These are phyloP conservation scores for Nemania sp. DNA, from an alignment of 2,329 filamentous ascomycete genomes.

Conservation along the genomic window DNA sequence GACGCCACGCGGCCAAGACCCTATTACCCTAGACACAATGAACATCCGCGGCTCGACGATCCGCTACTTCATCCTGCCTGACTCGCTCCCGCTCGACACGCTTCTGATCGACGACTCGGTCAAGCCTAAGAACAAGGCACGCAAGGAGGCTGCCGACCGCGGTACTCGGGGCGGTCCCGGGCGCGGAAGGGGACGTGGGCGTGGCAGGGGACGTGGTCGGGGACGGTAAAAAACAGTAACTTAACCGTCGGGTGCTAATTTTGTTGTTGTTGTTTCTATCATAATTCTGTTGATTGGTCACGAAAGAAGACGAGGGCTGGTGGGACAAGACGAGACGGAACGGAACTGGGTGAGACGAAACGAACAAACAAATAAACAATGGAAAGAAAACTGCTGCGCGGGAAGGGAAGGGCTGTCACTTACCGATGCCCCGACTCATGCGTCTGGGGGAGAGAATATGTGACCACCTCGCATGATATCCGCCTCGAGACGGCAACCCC, in stretches of 20 bases:
- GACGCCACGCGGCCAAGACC: conserved; percentile 88
- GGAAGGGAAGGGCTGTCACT: background rate
- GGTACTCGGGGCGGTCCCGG: conserved; percentile 66
- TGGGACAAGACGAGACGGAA: conserved; percentile 5
- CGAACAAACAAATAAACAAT: conserved; percentile 7
- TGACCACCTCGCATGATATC: conserved; percentile 6
- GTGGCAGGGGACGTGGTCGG: conserved; percentile 65
- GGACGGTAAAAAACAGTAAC: conserved; percentile 38
- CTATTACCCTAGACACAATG: conserved; percentile 91
- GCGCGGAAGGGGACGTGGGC: conserved; percentile 63
- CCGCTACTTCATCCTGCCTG: conserved; percentile 95
- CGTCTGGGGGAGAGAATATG: conserved; percentile 10
- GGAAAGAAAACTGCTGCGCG: background rate
- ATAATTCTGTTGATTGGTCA: conserved; percentile 6
- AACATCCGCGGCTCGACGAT: conserved; percentile 97
- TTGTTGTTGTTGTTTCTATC: background rate
- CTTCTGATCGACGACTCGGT: conserved; percentile 95
- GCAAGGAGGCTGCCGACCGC: conserved; percentile 82
- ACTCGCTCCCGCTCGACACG: conserved; percentile 94
- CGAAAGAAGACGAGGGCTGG: conserved; percentile 1
- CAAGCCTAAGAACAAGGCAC: conserved; percentile 99
- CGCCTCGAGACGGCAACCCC: conserved; percentile 1
- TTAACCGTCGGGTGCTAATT: too few species aligned
- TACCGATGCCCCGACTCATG: background rate
- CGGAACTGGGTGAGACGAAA: too few species aligned